phyloP scores from a whole-genome alignment of 768 basidiomycete species.

The Tephrocybe sp. region DNA sequence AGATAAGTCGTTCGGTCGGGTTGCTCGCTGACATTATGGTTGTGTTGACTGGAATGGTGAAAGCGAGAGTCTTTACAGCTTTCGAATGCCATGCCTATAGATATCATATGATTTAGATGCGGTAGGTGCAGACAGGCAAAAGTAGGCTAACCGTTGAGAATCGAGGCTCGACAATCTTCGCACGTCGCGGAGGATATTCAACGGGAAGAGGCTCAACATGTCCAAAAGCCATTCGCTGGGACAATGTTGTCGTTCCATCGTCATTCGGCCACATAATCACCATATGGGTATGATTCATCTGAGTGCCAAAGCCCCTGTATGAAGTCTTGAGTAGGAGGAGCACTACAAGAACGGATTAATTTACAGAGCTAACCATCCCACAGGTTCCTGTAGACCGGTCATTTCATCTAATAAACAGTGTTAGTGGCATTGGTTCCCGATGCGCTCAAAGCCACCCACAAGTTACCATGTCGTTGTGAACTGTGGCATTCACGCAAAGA shows the following conservation, averaged over 20 bases:
- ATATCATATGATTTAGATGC: background rate
- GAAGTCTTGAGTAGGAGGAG: constrained; percentile 5
- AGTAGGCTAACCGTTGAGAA: constrained; percentile 27
- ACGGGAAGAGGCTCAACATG: constrained; percentile 46
- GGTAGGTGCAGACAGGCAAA: background rate
- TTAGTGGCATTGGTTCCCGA: background rate
- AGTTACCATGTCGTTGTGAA: constrained; percentile 37
- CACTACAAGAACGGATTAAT: constrained; percentile 1
- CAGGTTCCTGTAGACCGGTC: constrained; percentile 31
- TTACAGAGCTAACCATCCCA: constrained; percentile 58
- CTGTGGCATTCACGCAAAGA: constrained; percentile 47
- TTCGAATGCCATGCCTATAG: constrained; percentile 25
- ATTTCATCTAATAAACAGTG: constrained; percentile 37
- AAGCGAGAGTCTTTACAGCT: constrained; percentile 36
- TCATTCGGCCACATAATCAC: constrained; percentile 50
- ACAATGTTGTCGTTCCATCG: constrained; percentile 54
- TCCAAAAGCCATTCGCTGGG: constrained; percentile 50
- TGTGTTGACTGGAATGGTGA: constrained; percentile 39
- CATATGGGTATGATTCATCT: constrained; percentile 51
- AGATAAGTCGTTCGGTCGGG: constrained; percentile 33
- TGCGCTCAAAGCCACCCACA: constrained; percentile 32
- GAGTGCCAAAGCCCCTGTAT: constrained; percentile 46
- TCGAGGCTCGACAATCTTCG: constrained; percentile 34
- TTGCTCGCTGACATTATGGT: constrained; percentile 24
- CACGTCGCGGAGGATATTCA: constrained; percentile 42